Evolutionary conservation across 208 protist genomes (phyloP).

Genomic region (Trypanosoma caninum): DNA sequence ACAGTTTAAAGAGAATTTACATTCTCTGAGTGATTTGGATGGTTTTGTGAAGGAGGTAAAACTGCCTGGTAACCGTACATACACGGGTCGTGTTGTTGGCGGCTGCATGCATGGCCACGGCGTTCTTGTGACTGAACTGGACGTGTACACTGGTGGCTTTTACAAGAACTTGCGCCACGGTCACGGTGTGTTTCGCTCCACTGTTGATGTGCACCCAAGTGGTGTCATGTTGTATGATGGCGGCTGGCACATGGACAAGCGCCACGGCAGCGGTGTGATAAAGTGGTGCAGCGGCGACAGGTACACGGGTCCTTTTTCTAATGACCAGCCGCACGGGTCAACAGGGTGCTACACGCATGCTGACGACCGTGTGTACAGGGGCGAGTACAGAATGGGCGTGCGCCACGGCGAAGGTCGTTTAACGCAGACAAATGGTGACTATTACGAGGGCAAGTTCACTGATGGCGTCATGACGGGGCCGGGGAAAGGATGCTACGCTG

Average conservation of each 20-base stretch:
- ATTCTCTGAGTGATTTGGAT: background rate
- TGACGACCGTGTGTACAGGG: conserved; percentile 56
- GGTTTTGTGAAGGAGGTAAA: conserved; percentile 12
- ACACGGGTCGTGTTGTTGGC: conserved; percentile 28
- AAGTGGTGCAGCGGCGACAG: conserved; percentile 33
- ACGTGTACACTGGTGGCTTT: conserved; percentile 33
- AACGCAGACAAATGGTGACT: conserved; percentile 43
- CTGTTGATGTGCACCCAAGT: conserved; percentile 5
- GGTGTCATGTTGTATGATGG: conserved; percentile 28
- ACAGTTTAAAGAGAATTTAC: background rate
- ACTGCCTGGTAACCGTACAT: conserved; percentile 20
- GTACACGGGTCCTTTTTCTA: conserved; percentile 36
- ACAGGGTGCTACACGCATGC: conserved; percentile 22
- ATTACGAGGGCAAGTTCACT: conserved; percentile 61
- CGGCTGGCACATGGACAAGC: conserved; percentile 23
- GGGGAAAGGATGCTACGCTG: conserved; percentile 33
- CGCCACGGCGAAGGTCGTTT: conserved; percentile 49
- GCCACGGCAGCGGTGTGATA: conserved; percentile 17
- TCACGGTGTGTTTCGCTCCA: conserved; percentile 17
- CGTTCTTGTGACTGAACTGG: conserved; percentile 1
- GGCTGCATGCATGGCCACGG: conserved; percentile 26
- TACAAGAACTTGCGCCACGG: conserved; percentile 18
- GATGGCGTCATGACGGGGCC: conserved; percentile 38
- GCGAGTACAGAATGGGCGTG: conserved; percentile 38
- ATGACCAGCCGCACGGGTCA: conserved; percentile 31